Evolutionary conservation across 768 basidiomycete genomes (phyloP), one percentile per base, ranked within the genome.

Genomic region (Flagelloscypha sp.): DNA sequence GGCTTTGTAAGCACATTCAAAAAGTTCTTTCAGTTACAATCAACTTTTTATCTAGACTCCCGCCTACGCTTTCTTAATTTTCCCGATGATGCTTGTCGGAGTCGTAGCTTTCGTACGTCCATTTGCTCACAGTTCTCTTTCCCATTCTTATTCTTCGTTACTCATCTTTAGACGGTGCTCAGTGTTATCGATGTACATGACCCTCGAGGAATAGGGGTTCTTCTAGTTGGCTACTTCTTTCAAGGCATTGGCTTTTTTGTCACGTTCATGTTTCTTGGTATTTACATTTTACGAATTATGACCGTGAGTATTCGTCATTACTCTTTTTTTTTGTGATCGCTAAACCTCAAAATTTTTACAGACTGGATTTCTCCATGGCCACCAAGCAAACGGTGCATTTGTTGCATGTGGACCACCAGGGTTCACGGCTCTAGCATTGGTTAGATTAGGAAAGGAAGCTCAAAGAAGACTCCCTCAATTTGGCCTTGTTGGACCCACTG

Each of bases 181-280:
- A 52, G 50, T 27, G 65, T 65, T 11, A 45, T 66, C 16, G 45
- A 56, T 12, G 49, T 55, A 4, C 38, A 48, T 7, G 66, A 68
- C 21, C 29, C 47, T n/a, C 57, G 65, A 36, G 52, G 59, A 5
- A 32, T 70, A 9, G 64, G 66, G 13, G 57, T 71, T 16, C 54
- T 70, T 12, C 48, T 68, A 25, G 47, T 50, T 2, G 63, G 63
- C 4, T 70, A 71, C 53, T 65, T 66, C 48, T 71, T 70, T 51
- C 68, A 70, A 58, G 68, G 65, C 1, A 39, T 67, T 15, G 66
- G 68, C 6, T 67, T 65, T 52, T 69, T 68, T 53, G 62, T 69
- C 57, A 67, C 67, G 7, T 63, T 67, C 48, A 65, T 68, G 44
- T 70, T 70, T 38, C 60, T 71, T 24, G 65, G 65, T 38, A 57